Percentiles rank a stretch among this genome's conserved stretches.
phyloP scores from a whole-genome alignment of 768 basidiomycete species.

The Dioszegia aurantiaca region DNA sequence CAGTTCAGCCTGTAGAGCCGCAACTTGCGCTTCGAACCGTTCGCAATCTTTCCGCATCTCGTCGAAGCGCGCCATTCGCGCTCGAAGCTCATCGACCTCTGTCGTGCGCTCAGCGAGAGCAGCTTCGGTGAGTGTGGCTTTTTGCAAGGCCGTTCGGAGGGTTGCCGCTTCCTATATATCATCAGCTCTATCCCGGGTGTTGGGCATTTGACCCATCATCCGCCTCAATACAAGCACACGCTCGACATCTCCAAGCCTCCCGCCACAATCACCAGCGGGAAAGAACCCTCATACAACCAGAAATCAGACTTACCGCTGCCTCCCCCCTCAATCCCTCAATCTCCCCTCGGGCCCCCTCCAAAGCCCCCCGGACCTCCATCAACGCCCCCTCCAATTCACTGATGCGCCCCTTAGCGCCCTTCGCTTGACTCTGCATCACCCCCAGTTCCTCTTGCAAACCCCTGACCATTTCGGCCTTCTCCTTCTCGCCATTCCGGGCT shows the following conservation, averaged over 20 bases:
- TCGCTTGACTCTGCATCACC: slow-evolving; percentile 65
- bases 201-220: no score
- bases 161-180: slow-evolving; percentile 64
- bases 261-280: no score
- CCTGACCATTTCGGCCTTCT: slow-evolving; percentile 71
- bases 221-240: no score
- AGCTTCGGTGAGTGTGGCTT: slow-evolving; percentile 57
- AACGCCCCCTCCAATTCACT: slow-evolving; percentile 88
- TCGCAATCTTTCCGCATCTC: slow-evolving; percentile 32
- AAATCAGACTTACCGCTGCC: slow-evolving; percentile 61
- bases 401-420: slow-evolving; percentile 65
- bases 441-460: slow-evolving; percentile 68
- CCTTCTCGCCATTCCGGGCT: slow-evolving; percentile 58
- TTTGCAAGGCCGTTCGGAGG: slow-evolving; percentile 55
- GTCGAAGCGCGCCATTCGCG: slow-evolving; percentile 53
- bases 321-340: slow-evolving; percentile 76
- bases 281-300: no score
- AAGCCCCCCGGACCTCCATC: slow-evolving; percentile 75
- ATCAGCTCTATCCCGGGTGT: no score
- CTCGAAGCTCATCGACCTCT: slow-evolving; percentile 61
- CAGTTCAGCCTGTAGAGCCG: slow-evolving; percentile 33
- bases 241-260: no score
- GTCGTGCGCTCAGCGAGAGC: slow-evolving; percentile 60
- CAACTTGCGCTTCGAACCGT: slow-evolving; percentile 30
- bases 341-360: slow-evolving; percentile 86